phyloP scores from a whole-genome alignment of 805 yeast genomes.

The Lipomyces orientalis region DNA sequence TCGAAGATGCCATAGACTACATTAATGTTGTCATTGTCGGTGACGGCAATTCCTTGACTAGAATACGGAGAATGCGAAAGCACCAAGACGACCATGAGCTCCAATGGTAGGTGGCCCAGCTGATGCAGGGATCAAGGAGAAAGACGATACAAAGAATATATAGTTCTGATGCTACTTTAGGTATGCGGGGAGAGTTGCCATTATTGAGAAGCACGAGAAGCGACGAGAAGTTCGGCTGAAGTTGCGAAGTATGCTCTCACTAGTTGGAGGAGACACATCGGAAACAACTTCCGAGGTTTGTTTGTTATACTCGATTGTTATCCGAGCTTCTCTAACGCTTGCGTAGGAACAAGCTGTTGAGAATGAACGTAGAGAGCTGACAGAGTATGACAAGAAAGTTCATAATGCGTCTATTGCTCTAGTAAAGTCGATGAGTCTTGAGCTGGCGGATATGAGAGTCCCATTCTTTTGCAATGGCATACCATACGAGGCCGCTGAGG shows the following conservation, averaged over 20 bases:
- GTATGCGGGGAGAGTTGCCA: constrained; percentile 25
- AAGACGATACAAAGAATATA: not conserved
- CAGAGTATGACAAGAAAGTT: constrained; percentile 29
- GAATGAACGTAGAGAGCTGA: constrained; percentile 20
- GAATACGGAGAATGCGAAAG: constrained; percentile 21
- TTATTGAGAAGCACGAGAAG: constrained; percentile 18
- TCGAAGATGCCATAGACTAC: constrained; percentile 20
- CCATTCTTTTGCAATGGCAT: constrained; percentile 26
- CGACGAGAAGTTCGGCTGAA: constrained; percentile 23
- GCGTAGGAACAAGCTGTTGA: constrained; percentile 19
- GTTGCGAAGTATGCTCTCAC: constrained; percentile 18
- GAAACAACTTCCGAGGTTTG: constrained; percentile 20
- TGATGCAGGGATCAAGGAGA: too few species aligned
- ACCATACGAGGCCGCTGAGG: not conserved
- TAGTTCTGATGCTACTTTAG: constrained; percentile 8
- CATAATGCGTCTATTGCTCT: constrained; percentile 23
- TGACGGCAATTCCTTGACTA: constrained; percentile 4
- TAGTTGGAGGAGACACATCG: constrained; percentile 28
- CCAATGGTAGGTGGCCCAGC: constrained; percentile 21
- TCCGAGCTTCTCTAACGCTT: not conserved
- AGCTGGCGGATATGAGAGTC: constrained; percentile 22
- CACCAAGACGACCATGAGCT: constrained; percentile 34
- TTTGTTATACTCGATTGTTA: too few species aligned
- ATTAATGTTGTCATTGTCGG: constrained; percentile 2
- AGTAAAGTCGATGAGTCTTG: constrained; percentile 25